These are phyloP conservation scores for Trametes sp. DNA, from an alignment of 1,284 basidiomycete genomes.

Conservation along the genomic window DNA sequence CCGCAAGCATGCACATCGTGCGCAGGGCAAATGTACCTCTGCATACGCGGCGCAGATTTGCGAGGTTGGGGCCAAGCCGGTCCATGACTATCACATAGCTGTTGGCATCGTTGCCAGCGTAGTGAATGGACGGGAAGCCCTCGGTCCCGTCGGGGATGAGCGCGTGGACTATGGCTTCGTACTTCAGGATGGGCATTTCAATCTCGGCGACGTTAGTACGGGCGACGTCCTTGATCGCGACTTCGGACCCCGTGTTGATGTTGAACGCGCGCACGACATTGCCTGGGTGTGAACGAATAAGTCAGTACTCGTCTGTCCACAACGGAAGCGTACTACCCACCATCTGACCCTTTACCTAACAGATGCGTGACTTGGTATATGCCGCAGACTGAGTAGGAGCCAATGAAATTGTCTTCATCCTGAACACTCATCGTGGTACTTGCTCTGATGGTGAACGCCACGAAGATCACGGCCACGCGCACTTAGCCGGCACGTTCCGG, in stretches of 20 bases:
- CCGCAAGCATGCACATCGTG: conserved; percentile 30
- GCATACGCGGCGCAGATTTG: conserved; percentile 24
- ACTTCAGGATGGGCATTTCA: neutral
- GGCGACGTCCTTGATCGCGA: conserved; percentile 8
- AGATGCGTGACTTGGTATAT: conserved; percentile 6
- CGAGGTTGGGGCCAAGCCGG: conserved; percentile 25
- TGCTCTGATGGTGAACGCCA: no score
- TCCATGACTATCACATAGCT: conserved; percentile 31
- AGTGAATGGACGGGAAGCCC: conserved; percentile 11
- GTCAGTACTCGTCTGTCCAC: neutral
- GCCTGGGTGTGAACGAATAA: neutral
- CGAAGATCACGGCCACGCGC: no score
- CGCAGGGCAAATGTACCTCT: conserved; percentile 26
- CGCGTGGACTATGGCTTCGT: no score
- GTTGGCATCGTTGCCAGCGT: conserved; percentile 15
- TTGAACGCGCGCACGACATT: conserved; percentile 12
- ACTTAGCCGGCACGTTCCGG: no score
- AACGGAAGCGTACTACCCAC: neutral
- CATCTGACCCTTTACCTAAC: neutral
- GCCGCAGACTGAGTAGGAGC: neutral
- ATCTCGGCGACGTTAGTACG: neutral
- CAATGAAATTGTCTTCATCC: neutral
- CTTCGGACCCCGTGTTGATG: neutral
- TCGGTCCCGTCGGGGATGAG: neutral
- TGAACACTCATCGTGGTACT: no score